A percentile compares a stretch with the other conserved stretches of the same genome.
These are phyloP conservation scores for Erysimum pusillum DNA, from an alignment of 441 rosid species.

Conservation along the genomic window DNA sequence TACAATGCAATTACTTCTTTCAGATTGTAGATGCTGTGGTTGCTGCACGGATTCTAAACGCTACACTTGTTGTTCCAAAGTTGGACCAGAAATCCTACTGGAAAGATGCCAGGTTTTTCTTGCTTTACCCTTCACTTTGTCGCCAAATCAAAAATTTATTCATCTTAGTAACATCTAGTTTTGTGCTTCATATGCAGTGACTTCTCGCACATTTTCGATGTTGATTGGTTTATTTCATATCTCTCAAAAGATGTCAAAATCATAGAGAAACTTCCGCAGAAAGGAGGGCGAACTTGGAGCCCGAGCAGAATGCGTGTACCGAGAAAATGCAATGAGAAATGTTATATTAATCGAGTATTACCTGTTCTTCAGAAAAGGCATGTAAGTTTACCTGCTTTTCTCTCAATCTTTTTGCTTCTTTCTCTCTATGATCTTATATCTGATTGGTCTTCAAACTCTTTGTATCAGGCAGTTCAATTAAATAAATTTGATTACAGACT, in stretches of 20 bases:
- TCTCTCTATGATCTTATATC: constrained; percentile 23
- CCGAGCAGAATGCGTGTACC: constrained; percentile 85
- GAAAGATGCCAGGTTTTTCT: constrained; percentile 89
- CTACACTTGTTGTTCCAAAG: constrained; percentile 95
- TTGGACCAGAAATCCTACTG: constrained; percentile 96
- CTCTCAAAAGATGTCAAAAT: constrained; percentile 88
- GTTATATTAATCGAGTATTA: constrained; percentile 79
- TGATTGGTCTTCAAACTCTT: constrained; percentile 21
- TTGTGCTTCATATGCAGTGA: constrained; percentile 54
- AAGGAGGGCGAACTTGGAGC: constrained; percentile 67
- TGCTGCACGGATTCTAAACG: constrained; percentile 94
- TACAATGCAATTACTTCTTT: constrained; percentile 21
- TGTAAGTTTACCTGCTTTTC: constrained; percentile 72
- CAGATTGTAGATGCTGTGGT: constrained; percentile 98
- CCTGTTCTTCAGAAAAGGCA: constrained; percentile 97
- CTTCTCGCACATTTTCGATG: constrained; percentile 85
- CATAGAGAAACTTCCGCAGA: constrained; percentile 75
- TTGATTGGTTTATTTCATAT: constrained; percentile 75
- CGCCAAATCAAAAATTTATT: neutral
- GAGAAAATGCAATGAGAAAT: constrained; percentile 87
- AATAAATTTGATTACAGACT: constrained; percentile 95
- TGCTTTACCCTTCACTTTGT: neutral
- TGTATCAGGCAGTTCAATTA: constrained; percentile 81
- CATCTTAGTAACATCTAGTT: constrained; percentile 15
- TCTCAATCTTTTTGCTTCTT: constrained; percentile 22